Percentiles rank a stretch among this genome's conserved stretches.
Evolutionary conservation across 2,329 filamentous ascomycete genomes (phyloP).

Genomic region (Sporothrix dimorphospora): DNA sequence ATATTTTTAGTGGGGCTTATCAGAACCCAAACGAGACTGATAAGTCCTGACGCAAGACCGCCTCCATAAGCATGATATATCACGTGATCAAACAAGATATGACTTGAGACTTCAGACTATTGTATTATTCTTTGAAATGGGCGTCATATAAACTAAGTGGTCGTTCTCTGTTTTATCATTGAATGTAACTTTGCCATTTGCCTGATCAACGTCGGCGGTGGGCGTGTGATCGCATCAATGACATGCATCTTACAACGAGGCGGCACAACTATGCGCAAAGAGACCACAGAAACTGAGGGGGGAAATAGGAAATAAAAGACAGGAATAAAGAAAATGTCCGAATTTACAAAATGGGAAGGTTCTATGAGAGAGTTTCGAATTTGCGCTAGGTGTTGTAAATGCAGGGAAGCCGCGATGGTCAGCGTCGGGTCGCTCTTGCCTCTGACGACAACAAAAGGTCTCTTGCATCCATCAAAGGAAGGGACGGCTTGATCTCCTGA

Average conservation of each 20-base stretch:
- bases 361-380: too few relatives aligned
- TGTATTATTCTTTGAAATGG: too few relatives aligned
- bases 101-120: too few relatives aligned
- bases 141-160: too few relatives aligned
- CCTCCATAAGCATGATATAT: not conserved
- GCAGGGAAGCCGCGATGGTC: not conserved
- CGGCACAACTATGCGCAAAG: too few relatives aligned
- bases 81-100: slow-evolving; percentile 11
- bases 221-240: too few relatives aligned
- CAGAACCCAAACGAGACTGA: not conserved
- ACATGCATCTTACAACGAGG: too few relatives aligned
- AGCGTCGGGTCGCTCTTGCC: not conserved
- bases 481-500: not conserved
- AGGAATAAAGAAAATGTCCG: too few relatives aligned
- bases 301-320: not conserved
- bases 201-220: too few relatives aligned
- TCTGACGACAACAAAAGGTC: not conserved
- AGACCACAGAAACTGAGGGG: not conserved
- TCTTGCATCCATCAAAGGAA: not conserved
- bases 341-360: not conserved
- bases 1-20: slow-evolving; percentile 30
- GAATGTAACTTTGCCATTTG: too few relatives aligned
- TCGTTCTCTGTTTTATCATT: too few relatives aligned
- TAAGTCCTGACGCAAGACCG: slow-evolving; percentile 24
- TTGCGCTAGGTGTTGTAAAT: not conserved